phyloP scores from a whole-genome alignment of 192 early-diverging fungal species.

The Umbelopsis sp. region DNA sequence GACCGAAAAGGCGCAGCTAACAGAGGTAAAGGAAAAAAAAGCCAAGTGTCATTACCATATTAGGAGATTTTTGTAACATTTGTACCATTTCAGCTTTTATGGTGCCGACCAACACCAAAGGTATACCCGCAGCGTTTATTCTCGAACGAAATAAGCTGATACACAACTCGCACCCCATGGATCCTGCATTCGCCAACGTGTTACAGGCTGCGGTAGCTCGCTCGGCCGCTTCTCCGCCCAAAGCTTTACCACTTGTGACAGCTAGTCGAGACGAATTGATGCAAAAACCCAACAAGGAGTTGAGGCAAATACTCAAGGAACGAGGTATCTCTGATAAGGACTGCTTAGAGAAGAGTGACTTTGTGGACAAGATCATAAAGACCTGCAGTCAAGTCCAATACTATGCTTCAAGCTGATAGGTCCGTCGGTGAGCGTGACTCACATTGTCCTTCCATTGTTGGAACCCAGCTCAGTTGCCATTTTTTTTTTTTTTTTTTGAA shows the following conservation, averaged over 20 bases:
- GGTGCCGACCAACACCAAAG: constrained; percentile 45
- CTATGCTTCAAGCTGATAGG: constrained; percentile 24
- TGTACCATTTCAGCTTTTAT: constrained; percentile 39
- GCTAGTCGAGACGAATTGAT: constrained; percentile 51
- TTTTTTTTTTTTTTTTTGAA: constrained; percentile 7
- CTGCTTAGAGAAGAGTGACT: constrained; percentile 54
- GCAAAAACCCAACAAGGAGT: constrained; percentile 49
- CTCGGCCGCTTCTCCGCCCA: constrained; percentile 36
- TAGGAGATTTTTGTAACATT: background rate
- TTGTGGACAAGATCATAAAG: constrained; percentile 49
- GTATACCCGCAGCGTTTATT: constrained; percentile 57
- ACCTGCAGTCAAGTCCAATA: constrained; percentile 40
- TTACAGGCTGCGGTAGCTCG: constrained; percentile 34
- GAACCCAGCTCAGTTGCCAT: background rate
- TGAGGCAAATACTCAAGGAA: constrained; percentile 53
- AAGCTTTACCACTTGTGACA: constrained; percentile 48
- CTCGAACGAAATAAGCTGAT: constrained; percentile 50
- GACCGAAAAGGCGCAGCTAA: constrained; percentile 32
- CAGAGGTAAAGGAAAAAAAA: constrained; percentile 20
- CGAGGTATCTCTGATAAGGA: constrained; percentile 43
- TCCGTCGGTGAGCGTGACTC: constrained; percentile 11
- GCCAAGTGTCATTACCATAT: background rate
- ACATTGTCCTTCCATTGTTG: background rate
- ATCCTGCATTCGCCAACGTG: constrained; percentile 41
- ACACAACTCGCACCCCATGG: constrained; percentile 56